A percentile compares a stretch with the other conserved stretches of the same genome.
These are phyloP conservation scores for Craterostigma plantagineum DNA, from an alignment of 257 asterid species.

Conservation along the genomic window DNA sequence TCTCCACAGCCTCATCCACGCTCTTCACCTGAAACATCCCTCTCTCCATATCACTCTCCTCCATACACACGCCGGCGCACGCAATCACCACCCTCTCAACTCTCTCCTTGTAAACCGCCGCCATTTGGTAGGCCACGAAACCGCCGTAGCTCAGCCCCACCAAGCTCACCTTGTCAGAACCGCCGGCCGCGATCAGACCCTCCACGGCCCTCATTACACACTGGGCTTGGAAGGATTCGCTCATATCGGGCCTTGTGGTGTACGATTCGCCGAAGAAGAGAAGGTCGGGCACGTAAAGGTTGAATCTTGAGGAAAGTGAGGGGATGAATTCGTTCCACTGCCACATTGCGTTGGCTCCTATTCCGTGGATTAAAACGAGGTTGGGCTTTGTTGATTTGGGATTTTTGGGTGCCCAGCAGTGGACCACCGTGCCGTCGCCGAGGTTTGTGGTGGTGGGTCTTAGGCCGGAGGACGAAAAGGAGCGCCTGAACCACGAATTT, in stretches of 20 bases:
- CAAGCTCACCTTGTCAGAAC: conserved; percentile 13
- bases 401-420: not conserved
- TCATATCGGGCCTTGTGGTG: not conserved
- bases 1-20: conserved; percentile 47
- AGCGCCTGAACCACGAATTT: not conserved
- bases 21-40: conserved; percentile 58
- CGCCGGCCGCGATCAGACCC: conserved; percentile 30
- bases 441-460: not conserved
- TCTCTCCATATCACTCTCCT: conserved; percentile 64
- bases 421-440: conserved; percentile 1
- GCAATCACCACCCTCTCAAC: conserved; percentile 52
- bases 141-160: conserved; percentile 86
- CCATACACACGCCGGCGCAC: conserved; percentile 60
- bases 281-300: not conserved
- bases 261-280: not conserved
- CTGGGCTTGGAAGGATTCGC: conserved; percentile 36
- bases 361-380: not conserved
- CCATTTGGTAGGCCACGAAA: conserved; percentile 64
- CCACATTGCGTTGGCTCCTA: not conserved
- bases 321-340: not conserved
- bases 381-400: not conserved
- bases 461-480: not conserved
- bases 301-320: not conserved
- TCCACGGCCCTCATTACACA: conserved; percentile 52
- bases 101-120: conserved; percentile 52